phyloP scores from a whole-genome alignment of 2,329 filamentous ascomycete genomes.

The Neonectria punicea region DNA sequence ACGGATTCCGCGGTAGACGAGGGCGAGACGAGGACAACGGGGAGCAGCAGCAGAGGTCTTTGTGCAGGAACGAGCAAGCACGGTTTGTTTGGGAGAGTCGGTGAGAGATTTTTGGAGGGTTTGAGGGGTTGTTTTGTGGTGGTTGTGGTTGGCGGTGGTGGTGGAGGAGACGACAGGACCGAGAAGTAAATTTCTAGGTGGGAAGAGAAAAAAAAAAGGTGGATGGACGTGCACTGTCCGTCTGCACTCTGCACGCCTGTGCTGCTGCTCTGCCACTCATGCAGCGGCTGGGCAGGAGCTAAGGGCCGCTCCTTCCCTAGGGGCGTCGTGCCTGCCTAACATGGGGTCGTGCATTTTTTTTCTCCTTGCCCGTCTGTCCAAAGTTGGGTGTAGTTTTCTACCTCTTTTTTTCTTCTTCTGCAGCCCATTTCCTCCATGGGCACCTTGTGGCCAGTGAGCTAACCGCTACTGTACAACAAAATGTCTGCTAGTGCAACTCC shows the following conservation, averaged over 20 bases:
- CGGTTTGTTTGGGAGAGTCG: slow-evolving; percentile 20
- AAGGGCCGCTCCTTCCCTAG: neutral
- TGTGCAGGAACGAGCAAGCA: slow-evolving; percentile 1
- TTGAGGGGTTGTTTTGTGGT: slow-evolving; percentile 28
- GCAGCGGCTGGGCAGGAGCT: neutral
- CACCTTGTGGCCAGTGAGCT: neutral
- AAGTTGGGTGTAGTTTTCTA: neutral
- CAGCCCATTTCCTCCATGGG: neutral
- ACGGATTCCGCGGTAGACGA: slow-evolving; percentile 1
- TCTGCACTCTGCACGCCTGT: slow-evolving; percentile 1
- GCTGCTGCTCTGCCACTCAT: neutral
- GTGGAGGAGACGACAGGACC: slow-evolving; percentile 13
- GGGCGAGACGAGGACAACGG: neutral
- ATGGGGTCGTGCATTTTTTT: slow-evolving; percentile 21
- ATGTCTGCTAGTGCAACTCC: neutral
- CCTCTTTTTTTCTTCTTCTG: neutral
- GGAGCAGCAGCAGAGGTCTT: slow-evolving; percentile 13
- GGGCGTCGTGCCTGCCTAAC: slow-evolving; percentile 17
- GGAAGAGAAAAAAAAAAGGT: slow-evolving; percentile 4
- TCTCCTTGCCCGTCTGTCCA: neutral
- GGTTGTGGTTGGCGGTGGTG: slow-evolving; percentile 11
- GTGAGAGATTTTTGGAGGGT: slow-evolving; percentile 26
- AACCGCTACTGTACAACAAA: neutral
- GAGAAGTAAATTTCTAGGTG: slow-evolving; percentile 24
- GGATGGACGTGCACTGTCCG: slow-evolving; percentile 2